Conservation (phyloP, 2,329 filamentous ascomycete genomes). For the Cercospora sp. region DNA sequence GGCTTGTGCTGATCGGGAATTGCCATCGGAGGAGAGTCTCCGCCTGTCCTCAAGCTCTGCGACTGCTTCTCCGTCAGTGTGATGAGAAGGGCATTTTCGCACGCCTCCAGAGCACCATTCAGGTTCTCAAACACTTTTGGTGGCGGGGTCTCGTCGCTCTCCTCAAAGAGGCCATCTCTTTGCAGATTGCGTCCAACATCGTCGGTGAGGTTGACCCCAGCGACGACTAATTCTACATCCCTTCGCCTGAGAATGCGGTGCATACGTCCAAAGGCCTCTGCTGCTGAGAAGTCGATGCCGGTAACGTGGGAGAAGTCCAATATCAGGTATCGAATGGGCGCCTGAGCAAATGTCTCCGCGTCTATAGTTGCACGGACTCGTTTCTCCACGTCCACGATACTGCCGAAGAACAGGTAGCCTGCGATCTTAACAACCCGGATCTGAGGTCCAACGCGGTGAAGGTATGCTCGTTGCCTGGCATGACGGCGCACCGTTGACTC, state of each 20-base stretch:
- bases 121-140: constrained; percentile 77
- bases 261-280: constrained; percentile 91
- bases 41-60: constrained; percentile 44
- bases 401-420: constrained; percentile 97
- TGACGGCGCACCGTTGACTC: constrained; percentile 91
- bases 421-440: constrained; percentile 89
- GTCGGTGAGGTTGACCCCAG: constrained; percentile 73
- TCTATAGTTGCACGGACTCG: constrained; percentile 80
- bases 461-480: constrained; percentile 81
- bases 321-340: constrained; percentile 85
- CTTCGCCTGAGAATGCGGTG: constrained; percentile 78
- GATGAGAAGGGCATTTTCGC: constrained; percentile 87
- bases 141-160: constrained; percentile 59
- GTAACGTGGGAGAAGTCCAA: constrained; percentile 87
- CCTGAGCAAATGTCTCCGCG: constrained; percentile 72
- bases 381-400: constrained; percentile 91
- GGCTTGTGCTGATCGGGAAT: constrained; percentile 32
- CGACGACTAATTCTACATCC: constrained; percentile 77
- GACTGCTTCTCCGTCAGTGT: constrained; percentile 41
- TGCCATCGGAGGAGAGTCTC: constrained; percentile 48
- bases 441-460: constrained; percentile 81
- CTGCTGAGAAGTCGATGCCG: constrained; percentile 92
- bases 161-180: constrained; percentile 78
- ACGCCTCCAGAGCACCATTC: constrained; percentile 89
- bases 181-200: constrained; percentile 76